Percentiles rank a stretch among this genome's conserved stretches.
phyloP scores from a whole-genome alignment of 2,329 filamentous ascomycete species.

The Pestalotiopsis sp. region DNA sequence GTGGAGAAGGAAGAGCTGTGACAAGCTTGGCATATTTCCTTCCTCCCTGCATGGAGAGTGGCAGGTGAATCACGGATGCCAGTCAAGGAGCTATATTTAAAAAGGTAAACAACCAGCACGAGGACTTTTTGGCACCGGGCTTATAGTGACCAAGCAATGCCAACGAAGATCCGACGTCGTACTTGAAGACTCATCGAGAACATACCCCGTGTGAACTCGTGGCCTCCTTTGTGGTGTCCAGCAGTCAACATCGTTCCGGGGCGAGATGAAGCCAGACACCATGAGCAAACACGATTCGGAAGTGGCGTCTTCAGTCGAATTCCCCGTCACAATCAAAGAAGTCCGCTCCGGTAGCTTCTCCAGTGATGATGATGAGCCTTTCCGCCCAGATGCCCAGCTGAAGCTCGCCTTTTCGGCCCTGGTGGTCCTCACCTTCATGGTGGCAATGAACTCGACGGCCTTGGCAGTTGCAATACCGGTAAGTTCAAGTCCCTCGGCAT shows the following conservation, averaged over 20 bases:
- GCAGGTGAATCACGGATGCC: neutral
- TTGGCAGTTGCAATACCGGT: conserved; percentile 8
- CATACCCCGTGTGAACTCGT: neutral
- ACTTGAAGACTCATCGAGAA: neutral
- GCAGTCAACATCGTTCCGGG: neutral
- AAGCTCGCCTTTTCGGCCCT: conserved; percentile 7
- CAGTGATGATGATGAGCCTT: neutral
- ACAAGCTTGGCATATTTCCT: neutral
- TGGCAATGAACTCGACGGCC: neutral
- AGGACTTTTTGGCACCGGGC: neutral
- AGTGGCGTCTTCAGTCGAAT: neutral
- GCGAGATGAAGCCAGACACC: neutral
- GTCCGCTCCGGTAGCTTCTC: neutral
- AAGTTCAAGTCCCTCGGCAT: neutral
- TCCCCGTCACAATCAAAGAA: neutral
- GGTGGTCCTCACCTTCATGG: conserved; percentile 5
- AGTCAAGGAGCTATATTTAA: neutral
- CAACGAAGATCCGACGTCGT: neutral
- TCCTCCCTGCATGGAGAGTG: neutral
- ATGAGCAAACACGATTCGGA: neutral
- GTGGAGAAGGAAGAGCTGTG: neutral
- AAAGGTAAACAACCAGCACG: neutral
- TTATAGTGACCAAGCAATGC: neutral
- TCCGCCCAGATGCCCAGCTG: neutral
- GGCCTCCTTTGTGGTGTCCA: neutral